phyloP scores from a whole-genome alignment of 2,329 filamentous ascomycete species.

The Chlorencoelia australis region DNA sequence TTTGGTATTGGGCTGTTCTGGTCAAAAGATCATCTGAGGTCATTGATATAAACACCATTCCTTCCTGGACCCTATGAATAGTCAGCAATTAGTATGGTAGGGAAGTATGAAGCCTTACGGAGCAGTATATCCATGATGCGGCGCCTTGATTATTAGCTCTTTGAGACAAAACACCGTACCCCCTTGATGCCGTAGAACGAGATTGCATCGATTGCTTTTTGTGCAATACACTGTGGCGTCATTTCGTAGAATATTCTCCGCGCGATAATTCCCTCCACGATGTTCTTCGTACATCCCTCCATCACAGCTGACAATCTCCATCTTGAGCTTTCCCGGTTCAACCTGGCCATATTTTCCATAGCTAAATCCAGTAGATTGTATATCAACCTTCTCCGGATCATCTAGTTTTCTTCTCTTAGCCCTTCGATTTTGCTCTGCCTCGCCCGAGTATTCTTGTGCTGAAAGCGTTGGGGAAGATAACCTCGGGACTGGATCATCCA shows the following conservation, averaged over 20 bases:
- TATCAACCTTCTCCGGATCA: constrained; percentile 48
- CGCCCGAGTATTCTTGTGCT: constrained; percentile 15
- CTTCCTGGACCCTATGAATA: constrained; percentile 66
- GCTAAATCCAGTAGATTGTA: constrained; percentile 47
- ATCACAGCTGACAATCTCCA: constrained; percentile 87
- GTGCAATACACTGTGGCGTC: constrained; percentile 85
- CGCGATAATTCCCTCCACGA: constrained; percentile 43
- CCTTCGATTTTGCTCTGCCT: constrained; percentile 40
- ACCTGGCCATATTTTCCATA: constrained; percentile 87
- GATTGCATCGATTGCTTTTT: constrained; percentile 76
- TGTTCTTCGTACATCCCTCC: constrained; percentile 62
- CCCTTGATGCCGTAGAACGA: constrained; percentile 73
- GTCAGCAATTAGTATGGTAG: constrained; percentile 13
- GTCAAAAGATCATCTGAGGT: constrained; percentile 63
- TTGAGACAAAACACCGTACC: constrained; percentile 73
- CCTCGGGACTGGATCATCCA: constrained; percentile 20
- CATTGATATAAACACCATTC: constrained; percentile 89
- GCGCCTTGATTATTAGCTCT: constrained; percentile 81
- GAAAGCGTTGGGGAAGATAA: constrained; percentile 14
- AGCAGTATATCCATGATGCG: constrained; percentile 68
- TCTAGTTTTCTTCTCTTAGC: constrained; percentile 64
- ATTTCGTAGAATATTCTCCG: constrained; percentile 74
- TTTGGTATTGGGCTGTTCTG: constrained; percentile 65
- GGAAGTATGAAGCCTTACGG: constrained; percentile 52
- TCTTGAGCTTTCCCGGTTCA: constrained; percentile 66